phyloP scores from a whole-genome alignment of 2,329 filamentous ascomycete genomes.

The Periconia sp. region DNA sequence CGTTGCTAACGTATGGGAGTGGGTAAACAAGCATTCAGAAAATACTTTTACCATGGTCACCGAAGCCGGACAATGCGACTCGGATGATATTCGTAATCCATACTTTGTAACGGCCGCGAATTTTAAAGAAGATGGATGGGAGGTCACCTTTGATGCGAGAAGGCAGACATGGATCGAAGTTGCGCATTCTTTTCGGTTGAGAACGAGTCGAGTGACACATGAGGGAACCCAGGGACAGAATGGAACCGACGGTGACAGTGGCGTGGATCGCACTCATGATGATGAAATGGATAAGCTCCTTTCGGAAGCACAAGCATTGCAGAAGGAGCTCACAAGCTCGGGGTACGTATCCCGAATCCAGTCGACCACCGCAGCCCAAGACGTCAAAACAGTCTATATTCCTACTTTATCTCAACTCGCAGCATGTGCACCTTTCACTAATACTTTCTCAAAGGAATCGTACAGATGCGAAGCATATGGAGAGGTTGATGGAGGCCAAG shows the following conservation, averaged over 20 bases:
- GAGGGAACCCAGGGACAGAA: background rate
- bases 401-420: too few species aligned
- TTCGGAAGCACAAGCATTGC: background rate
- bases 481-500: too few species aligned
- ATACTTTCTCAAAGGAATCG: too few species aligned
- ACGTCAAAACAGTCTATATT: too few species aligned
- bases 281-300: background rate
- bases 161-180: background rate
- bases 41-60: background rate
- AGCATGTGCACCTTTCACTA: too few species aligned
- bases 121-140: background rate
- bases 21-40: background rate
- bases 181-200: background rate
- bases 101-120: background rate
- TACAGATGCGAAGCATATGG: too few species aligned
- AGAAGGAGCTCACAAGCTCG: background rate
- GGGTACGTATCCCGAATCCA: background rate
- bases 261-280: too few species aligned
- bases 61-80: background rate
- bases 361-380: background rate
- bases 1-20: background rate
- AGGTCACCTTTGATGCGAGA: background rate
- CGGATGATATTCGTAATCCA: background rate
- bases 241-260: background rate
- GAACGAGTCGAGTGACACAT: background rate